phyloP scores from a whole-genome alignment of 495 filamentous ascomycete species.

The Aspergillus taichungensis region DNA sequence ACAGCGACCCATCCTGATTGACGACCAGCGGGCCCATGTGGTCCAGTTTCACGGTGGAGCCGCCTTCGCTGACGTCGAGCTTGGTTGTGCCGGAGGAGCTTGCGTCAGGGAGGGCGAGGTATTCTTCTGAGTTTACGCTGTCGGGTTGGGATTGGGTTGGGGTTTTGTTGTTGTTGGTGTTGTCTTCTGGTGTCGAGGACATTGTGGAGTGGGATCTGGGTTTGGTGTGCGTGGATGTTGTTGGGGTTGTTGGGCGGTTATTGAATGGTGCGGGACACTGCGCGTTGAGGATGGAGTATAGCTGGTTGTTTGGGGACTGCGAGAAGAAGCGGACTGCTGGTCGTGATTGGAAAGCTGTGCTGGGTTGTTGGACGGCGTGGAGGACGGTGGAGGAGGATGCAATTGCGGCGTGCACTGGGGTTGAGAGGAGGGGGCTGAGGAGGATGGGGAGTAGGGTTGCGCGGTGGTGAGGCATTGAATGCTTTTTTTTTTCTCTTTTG shows the following conservation, averaged over 20 bases:
- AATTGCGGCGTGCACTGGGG: constrained; percentile 1
- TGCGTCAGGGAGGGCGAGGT: constrained; percentile 23
- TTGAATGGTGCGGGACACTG: background rate
- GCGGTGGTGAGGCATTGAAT: constrained; percentile 1
- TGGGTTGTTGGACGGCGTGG: background rate
- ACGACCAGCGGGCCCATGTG: constrained; percentile 59
- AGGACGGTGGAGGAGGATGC: constrained; percentile 1
- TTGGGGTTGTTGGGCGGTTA: background rate
- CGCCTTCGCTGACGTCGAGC: constrained; percentile 41
- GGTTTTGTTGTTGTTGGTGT: background rate
- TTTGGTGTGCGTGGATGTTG: background rate
- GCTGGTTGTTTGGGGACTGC: background rate
- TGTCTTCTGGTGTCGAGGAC: constrained; percentile 1
- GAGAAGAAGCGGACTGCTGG: constrained; percentile 1
- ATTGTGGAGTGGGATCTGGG: constrained; percentile 6
- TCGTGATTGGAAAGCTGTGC: no score
- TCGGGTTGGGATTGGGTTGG: constrained; percentile 2
- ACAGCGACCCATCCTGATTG: constrained; percentile 55
- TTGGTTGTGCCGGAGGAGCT: constrained; percentile 8
- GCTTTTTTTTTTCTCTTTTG: constrained; percentile 3
- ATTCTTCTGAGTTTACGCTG: constrained; percentile 5
- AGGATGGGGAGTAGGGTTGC: constrained; percentile 22
- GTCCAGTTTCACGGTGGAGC: constrained; percentile 42
- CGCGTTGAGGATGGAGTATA: no score
- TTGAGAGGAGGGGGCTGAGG: constrained; percentile 8